Conservation (phyloP, 75 land plant genomes). For the Cunninghamia lanceolata region DNA sequence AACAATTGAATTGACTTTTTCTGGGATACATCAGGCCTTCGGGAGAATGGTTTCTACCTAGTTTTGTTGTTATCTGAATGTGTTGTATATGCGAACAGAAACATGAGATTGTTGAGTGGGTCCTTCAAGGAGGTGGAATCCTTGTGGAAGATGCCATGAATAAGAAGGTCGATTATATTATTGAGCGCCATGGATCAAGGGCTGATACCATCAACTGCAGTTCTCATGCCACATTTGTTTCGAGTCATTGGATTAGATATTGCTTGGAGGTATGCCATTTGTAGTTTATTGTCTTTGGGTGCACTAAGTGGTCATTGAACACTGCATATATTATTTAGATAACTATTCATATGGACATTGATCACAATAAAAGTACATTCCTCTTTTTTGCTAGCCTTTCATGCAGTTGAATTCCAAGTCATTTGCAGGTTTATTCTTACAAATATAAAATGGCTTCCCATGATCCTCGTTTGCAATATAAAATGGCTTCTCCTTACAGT, state of each 20-base stretch:
- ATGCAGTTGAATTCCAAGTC: background rate
- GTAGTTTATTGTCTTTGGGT: background rate
- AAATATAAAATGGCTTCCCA: background rate
- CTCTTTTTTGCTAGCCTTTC: background rate
- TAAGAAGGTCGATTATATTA: slow-evolving; percentile 39
- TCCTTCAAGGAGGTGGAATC: slow-evolving; percentile 69
- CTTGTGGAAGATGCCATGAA: slow-evolving; percentile 37
- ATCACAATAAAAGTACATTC: background rate
- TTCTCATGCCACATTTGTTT: slow-evolving; percentile 39
- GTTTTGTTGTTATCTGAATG: background rate
- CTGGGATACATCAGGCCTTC: background rate
- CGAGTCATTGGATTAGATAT: slow-evolving; percentile 79
- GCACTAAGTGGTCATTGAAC: background rate
- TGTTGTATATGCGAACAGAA: slow-evolving; percentile 37
- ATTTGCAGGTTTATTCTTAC: background rate
- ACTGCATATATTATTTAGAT: background rate
- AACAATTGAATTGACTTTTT: background rate
- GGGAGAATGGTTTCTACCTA: background rate
- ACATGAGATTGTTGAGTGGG: slow-evolving; percentile 67
- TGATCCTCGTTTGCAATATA: background rate
- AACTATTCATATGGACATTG: background rate
- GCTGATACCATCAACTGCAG: background rate
- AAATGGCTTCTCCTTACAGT: background rate
- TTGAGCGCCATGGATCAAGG: slow-evolving; percentile 67
- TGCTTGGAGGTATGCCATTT: slow-evolving; percentile 66